Base-by-base conservation (phyloP, 179 eudicot genomes). In the Amaranthus tricolor region DNA sequence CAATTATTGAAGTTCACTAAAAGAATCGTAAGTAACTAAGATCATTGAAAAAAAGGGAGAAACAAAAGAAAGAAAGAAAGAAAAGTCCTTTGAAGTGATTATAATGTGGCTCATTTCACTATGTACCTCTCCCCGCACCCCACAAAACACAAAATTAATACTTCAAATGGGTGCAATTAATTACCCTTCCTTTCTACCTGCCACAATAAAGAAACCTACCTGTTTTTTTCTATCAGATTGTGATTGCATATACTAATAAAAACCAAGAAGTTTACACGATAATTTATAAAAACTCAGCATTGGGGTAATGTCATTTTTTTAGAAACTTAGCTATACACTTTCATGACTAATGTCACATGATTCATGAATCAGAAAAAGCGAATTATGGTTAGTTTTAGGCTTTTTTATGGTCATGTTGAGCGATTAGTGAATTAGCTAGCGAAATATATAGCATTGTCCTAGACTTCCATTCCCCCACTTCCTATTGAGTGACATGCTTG, bases 151-250 rank as follows among this genome's bases (percentile, higher is more conserved):
- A 15, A 57, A 52, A 47, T 48, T 24, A 66, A n/a, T 45, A 48
- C n/a, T 20, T 45, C 31, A 45, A 31, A 9, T 44, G 48, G 9
- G 52, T 16, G 52, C 31, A 14, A 49, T 12, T 47, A 9, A 56
- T 43, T 47, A 16, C 55, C 44, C 47, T 21, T 13, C 48, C 17
- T 8, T 61, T 62, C 51, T 75, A 66, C 76, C 73, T 60, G 49
- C n/a, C 73, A 60, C 24, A 11, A 51, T 0, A 16, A 4, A 14
- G 15, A 3, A 67, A 60, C 7, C 13, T 68, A 15, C 19, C 62
- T 16, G 68, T 44, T 47, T 5, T 16, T 21, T 74, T 40, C 13
- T 67, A 60, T 17, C 9, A 16, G 60, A 58, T 24, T 58, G 52
- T 11, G 16, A 17, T 15, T 0, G 48, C 14, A n/a, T 43, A 73